Evolutionary conservation across 257 asterid genomes (phyloP), one percentile per base, ranked within the genome.

Genomic region (Solanum lignicaule): DNA sequence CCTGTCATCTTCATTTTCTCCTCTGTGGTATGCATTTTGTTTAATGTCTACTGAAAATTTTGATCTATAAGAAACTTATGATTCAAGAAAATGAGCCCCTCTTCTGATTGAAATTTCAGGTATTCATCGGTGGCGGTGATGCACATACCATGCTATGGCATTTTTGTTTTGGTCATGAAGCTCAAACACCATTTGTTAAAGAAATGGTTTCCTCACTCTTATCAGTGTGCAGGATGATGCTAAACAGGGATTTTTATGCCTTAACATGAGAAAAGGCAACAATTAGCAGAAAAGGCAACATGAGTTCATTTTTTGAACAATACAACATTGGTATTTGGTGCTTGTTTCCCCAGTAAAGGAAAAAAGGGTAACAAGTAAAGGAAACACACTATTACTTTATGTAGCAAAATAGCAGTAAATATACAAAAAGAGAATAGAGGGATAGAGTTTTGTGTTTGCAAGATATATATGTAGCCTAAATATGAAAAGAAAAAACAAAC

Each of bases 71-170:
- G 27, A 41, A 0, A 71, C 12, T 43, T 3, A 6, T 29, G 16
- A 52, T 9, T 82, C 41, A 46, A 48, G 41, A 46, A 82, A 29
- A 16, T 82, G 86, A 82, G 29, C 43, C 39, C 32, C 4, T 39
- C 8, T 71, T 87, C 41, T 71, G 79, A 71, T 71, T 71, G 43
- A 71, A 18, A 71, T 71, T 31, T 83, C 92, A 96, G 98, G 99
- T 96, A 96, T 86, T 93, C 96, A 52, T 93, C 95, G 0, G 95
- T 96, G 88, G 98, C 97, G 12, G 73, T 94, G 92, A 89, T 96
- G 99, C 99, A 94, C 88, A 90, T 94, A 90, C 98, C 99, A 4
- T 96, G 98, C 89, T 96, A 95, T 69, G 97, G 98, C 20, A 91
- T 96, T 41, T 96, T 95, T 83, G 89, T 94, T 36, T 79, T 96